Percentiles rank a stretch among this genome's conserved stretches.
Evolutionary conservation across 2,329 filamentous ascomycete genomes (phyloP).

Genomic region (Diplodia corticola): DNA sequence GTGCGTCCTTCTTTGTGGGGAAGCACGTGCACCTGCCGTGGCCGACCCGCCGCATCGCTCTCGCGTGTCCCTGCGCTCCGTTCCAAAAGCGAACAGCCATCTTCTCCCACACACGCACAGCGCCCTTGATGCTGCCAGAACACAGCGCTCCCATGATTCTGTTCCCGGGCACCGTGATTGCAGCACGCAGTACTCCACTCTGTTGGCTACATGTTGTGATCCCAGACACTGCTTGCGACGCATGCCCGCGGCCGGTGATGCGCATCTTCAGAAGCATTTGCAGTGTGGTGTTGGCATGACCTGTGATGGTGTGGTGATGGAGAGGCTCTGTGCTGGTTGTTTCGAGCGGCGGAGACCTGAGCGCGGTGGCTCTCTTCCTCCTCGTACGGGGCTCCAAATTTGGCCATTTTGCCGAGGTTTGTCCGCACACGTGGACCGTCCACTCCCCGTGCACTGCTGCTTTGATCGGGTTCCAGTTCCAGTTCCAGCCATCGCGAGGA

Average conservation of each 20-base stretch:
- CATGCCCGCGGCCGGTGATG: not conserved
- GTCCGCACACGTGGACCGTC: not conserved
- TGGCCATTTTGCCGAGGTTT: not conserved
- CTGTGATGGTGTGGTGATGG: slow-evolving; percentile 15
- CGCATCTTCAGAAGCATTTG: not conserved
- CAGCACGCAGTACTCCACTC: not conserved
- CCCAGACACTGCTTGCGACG: not conserved
- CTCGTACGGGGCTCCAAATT: not conserved
- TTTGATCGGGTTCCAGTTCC: no score
- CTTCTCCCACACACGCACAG: not conserved
- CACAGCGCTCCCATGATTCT: not conserved
- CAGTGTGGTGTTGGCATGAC: not conserved
- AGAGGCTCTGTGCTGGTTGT: slow-evolving; percentile 1
- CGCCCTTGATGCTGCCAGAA: not conserved
- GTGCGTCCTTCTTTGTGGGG: slow-evolving; percentile 25
- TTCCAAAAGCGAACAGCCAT: slow-evolving; percentile 6
- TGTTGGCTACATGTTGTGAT: not conserved
- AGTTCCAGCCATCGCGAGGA: no score
- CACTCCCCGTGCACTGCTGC: no score
- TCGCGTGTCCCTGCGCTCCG: slow-evolving; percentile 17
- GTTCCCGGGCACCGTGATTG: not conserved
- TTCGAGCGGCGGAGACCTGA: not conserved
- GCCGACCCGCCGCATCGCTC: slow-evolving; percentile 21
- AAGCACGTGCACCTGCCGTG: slow-evolving; percentile 26
- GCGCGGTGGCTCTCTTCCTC: slow-evolving; percentile 2